These are phyloP conservation scores for Bothriochloa decipiens DNA, from an alignment of 176 grass and related monocot species.

Conservation along the genomic window DNA sequence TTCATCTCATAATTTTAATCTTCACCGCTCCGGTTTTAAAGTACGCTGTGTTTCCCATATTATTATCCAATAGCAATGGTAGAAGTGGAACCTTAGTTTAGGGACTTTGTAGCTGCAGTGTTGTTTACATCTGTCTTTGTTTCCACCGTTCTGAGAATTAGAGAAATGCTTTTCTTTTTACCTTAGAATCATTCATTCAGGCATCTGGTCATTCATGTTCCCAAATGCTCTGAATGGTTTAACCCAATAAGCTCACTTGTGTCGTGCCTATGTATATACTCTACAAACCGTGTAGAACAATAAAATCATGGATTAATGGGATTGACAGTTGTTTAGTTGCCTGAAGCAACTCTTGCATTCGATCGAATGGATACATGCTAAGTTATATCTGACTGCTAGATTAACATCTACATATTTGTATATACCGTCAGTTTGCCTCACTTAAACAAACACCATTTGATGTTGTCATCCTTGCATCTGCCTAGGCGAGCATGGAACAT, in stretches of 20 bases:
- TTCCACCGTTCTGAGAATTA: not conserved
- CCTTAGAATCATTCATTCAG: not conserved
- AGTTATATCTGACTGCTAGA: not conserved
- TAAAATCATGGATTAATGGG: not conserved
- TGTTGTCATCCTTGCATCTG: not conserved
- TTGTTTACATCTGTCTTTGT: not conserved
- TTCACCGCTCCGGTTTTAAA: not conserved
- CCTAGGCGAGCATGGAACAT: not conserved
- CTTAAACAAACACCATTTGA: not conserved
- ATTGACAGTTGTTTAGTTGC: constrained; percentile 18
- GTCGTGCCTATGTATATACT: constrained; percentile 19
- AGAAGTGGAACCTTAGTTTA: not conserved
- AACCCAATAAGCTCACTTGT: constrained; percentile 1
- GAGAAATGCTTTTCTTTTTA: not conserved
- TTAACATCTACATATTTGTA: not conserved
- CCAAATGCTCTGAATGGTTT: not conserved
- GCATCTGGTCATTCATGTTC: constrained; percentile 9
- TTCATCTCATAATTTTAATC: constrained; percentile 14
- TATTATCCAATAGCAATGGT: not conserved
- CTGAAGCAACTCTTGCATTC: not conserved
- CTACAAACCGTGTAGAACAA: not conserved
- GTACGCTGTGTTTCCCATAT: not conserved
- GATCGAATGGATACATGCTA: not conserved
- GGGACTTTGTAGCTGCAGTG: not conserved
- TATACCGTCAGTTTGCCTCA: not conserved